Evolutionary conservation across 2,329 filamentous ascomycete species (phyloP).

Genomic region (Biscogniauxia sp.): DNA sequence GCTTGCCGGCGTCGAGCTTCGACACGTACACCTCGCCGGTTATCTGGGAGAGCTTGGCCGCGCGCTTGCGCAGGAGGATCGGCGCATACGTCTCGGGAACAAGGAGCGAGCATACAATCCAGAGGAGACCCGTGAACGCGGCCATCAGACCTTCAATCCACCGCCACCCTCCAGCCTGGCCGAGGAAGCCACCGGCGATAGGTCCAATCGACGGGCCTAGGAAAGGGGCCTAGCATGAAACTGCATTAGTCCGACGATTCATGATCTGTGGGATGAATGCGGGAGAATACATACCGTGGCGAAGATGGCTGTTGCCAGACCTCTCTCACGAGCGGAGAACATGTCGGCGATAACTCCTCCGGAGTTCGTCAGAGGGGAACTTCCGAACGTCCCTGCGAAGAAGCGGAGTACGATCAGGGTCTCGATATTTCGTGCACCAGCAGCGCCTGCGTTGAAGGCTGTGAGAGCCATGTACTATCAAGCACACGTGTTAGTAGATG

Average conservation of each 20-base stretch:
- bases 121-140: conserved; percentile 60
- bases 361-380: conserved; percentile 54
- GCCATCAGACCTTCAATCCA: conserved; percentile 68
- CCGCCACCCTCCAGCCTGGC: conserved; percentile 62
- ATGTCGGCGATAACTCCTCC: conserved; percentile 61
- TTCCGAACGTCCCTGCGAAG: conserved; percentile 57
- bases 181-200: conserved; percentile 65
- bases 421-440: conserved; percentile 50
- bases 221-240: conserved; percentile 50
- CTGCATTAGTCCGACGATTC: conserved; percentile 6
- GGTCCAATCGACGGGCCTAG: conserved; percentile 63
- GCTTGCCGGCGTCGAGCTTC: conserved; percentile 43
- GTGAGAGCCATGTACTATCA: conserved; percentile 48
- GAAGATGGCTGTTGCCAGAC: conserved; percentile 61
- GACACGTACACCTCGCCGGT: conserved; percentile 58
- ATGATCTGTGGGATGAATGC: background rate
- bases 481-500: background rate
- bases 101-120: conserved; percentile 49
- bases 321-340: conserved; percentile 49
- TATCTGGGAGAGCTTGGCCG: conserved; percentile 46
- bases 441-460: conserved; percentile 56
- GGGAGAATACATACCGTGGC: conserved; percentile 40
- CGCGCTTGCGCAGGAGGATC: conserved; percentile 53
- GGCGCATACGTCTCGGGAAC: conserved; percentile 63
- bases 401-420: conserved; percentile 60